Base-by-base conservation (phyloP, 208 protist species). In the Crithidia brevicula region DNA sequence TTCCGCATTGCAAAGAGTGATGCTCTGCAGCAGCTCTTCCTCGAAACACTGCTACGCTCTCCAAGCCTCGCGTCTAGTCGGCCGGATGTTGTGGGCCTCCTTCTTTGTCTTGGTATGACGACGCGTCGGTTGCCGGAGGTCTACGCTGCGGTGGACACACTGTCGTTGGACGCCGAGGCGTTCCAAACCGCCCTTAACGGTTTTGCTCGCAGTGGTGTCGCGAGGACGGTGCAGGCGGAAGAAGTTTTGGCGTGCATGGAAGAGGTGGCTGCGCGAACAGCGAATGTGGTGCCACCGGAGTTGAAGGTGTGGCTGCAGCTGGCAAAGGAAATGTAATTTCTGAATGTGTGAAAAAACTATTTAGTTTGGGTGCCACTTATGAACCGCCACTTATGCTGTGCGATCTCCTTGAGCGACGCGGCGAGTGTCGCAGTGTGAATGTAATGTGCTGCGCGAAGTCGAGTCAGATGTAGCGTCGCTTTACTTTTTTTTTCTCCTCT, bases 271-370 rank as follows among this genome's bases (percentile, higher is more conserved):
- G 28, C 53, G 30, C 60, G 63, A 13, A 51, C 82, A 11, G 68
- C 58, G 0, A 66, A 77, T 27, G 47, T 69, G 25, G 74, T 85
- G 9, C 85, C 88, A 3, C 54, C 56, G 22, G 81, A 85, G 50
- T 67, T 94, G 62, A 63, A 68, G 46, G 62, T 67, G 50, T 94
- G 88, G 85, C 64, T 91, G 43, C 54, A 90, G 60, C 77, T 94
- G 11, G 50, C 56, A 15, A 69, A 34, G 49, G 61, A 75, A 16
- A 61, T 69, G 69, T 69, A 68, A 31, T 16, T 4, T 28, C 5
- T 50, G 43, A 7, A 45, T 23, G 16, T 40, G 8, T 47, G 42
- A 7, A 47, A 18, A 47, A 47, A 6, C 6, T 5, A 13, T 47
- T 47, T 47, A 4, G 16, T 22, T 47, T 9, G 20, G 42, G 16